Percentiles rank a stretch among this genome's conserved stretches.
Conservation (phyloP, 2,329 filamentous ascomycete species). For the Dactylellina leptospora region DNA sequence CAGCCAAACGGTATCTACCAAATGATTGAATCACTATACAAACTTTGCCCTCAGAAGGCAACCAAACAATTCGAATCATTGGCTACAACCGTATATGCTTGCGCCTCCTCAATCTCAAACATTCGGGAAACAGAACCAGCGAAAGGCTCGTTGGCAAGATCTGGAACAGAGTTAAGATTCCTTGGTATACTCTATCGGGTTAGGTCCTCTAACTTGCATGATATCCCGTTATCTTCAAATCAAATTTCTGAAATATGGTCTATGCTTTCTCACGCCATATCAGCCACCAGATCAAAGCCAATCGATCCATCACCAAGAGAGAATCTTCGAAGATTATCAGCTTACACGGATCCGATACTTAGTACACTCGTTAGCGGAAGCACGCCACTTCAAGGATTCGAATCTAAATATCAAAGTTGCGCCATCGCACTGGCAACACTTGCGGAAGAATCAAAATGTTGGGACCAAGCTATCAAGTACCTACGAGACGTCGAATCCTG, state of each 20-base stretch:
- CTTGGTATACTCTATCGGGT: constrained; percentile 29
- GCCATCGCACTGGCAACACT: constrained; percentile 21
- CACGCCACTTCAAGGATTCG: constrained; percentile 20
- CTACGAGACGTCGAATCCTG: constrained; percentile 16
- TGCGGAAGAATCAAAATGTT: constrained; percentile 33
- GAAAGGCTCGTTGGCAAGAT: neutral
- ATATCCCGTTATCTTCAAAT: constrained; percentile 2
- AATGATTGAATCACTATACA: constrained; percentile 27
- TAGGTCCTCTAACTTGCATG: constrained; percentile 14
- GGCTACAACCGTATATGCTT: constrained; percentile 31
- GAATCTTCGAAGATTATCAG: constrained; percentile 19
- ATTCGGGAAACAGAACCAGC: constrained; percentile 12
- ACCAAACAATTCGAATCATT: constrained; percentile 40
- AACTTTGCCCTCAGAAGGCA: constrained; percentile 16
- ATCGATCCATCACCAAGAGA: constrained; percentile 23
- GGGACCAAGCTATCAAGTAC: constrained; percentile 33
- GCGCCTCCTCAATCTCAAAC: constrained; percentile 32
- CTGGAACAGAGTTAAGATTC: constrained; percentile 26
- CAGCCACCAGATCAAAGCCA: constrained; percentile 12
- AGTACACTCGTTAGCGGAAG: constrained; percentile 14
- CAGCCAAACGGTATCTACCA: constrained; percentile 26
- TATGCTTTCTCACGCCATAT: constrained; percentile 31
- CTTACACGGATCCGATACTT: constrained; percentile 9
- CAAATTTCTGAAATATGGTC: constrained; percentile 41
- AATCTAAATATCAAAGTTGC: constrained; percentile 38